Evolutionary conservation across 768 basidiomycete species (phyloP).

Genomic region (Podaxis sp.): DNA sequence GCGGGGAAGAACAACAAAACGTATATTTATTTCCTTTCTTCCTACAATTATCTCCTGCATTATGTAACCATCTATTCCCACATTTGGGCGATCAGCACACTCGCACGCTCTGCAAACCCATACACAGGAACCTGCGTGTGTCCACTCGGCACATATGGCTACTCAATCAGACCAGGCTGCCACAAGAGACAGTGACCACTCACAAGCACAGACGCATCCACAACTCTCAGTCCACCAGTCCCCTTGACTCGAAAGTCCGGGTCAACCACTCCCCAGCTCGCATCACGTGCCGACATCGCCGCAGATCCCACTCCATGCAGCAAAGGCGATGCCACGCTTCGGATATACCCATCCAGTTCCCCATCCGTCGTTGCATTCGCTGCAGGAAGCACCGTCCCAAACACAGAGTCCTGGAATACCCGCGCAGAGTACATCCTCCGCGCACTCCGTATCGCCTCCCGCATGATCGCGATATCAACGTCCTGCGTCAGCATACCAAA

Average conservation of each 20-base stretch:
- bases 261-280: conserved; percentile 33
- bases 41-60: not conserved
- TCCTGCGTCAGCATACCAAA: conserved; percentile 6
- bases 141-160: conserved; percentile 13
- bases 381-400: not conserved
- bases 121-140: conserved; percentile 15
- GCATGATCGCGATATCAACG: conserved; percentile 12
- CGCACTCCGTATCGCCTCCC: conserved; percentile 14
- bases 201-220: conserved; percentile 36
- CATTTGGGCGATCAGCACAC: not conserved
- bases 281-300: conserved; percentile 26
- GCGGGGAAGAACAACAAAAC: not conserved
- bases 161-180: not conserved
- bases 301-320: conserved; percentile 33
- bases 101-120: conserved; percentile 14
- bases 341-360: conserved; percentile 18
- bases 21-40: not conserved
- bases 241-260: conserved; percentile 36
- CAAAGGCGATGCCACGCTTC: conserved; percentile 19
- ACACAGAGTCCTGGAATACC: conserved; percentile 9
- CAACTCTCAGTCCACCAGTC: conserved; percentile 30
- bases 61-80: conserved; percentile 5
- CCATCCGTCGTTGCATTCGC: not conserved
- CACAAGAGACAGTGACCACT: conserved; percentile 5
- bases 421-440: conserved; percentile 10